These are phyloP conservation scores for Rhodotorula babjevae DNA, from an alignment of 768 basidiomycete genomes.

Conservation along the genomic window DNA sequence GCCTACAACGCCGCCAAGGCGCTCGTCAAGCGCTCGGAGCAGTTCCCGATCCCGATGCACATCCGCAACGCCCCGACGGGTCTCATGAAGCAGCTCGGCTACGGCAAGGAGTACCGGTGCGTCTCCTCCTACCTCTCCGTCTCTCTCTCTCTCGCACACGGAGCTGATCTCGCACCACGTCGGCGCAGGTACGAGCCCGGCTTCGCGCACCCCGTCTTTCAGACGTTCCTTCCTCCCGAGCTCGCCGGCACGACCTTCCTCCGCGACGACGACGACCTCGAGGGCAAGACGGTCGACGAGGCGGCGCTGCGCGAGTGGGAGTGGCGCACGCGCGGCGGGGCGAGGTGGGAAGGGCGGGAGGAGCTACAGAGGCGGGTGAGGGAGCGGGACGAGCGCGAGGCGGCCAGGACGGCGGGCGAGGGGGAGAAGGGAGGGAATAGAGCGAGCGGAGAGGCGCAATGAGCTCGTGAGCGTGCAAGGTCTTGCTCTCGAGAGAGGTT, in stretches of 20 bases:
- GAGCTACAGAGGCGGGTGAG: constrained; percentile 18
- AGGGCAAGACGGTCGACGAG: constrained; percentile 51
- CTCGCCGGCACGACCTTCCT: constrained; percentile 46
- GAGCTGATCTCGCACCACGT: too few relatives aligned
- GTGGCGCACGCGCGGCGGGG: constrained; percentile 17
- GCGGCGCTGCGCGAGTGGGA: constrained; percentile 58
- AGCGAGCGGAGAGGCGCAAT: too few relatives aligned
- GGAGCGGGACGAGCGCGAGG: background rate
- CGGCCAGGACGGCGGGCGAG: background rate
- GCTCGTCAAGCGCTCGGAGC: constrained; percentile 27
- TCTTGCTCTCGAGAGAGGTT: too few relatives aligned
- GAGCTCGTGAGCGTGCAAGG: too few relatives aligned
- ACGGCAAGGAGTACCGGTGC: constrained; percentile 61
- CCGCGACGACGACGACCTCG: constrained; percentile 1
- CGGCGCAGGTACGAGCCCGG: constrained; percentile 35
- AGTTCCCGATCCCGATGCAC: constrained; percentile 56
- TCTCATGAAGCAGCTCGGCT: constrained; percentile 66
- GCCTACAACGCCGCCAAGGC: constrained; percentile 59
- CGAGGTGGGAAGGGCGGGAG: constrained; percentile 27
- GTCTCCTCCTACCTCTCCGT: constrained; percentile 34
- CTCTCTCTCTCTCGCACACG: too few relatives aligned
- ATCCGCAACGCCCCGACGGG: constrained; percentile 73
- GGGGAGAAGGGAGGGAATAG: too few relatives aligned
- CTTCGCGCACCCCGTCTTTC: constrained; percentile 60
- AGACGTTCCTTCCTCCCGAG: constrained; percentile 59